These are phyloP conservation scores for Apiospora marii DNA, from an alignment of 2,329 filamentous ascomycete genomes.

Conservation along the genomic window DNA sequence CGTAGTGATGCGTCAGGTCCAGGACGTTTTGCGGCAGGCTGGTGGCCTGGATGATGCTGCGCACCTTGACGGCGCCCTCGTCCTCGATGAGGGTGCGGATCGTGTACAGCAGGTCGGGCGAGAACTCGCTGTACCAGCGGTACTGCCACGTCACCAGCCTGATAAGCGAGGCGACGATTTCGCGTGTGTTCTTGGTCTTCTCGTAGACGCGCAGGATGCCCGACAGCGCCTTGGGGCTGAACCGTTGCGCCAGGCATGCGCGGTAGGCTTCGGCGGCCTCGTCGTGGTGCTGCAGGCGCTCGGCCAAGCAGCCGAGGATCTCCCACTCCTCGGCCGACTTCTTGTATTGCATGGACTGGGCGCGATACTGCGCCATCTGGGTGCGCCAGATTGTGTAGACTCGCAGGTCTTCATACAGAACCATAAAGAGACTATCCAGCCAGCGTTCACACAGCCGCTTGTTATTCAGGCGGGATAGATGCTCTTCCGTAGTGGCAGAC, in stretches of 20 bases:
- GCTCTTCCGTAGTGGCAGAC: conserved; percentile 70
- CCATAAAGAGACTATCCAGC: conserved; percentile 99
- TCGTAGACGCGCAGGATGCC: conserved; percentile 85
- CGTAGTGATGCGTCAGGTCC: conserved; percentile 95
- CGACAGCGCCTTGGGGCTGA: conserved; percentile 90
- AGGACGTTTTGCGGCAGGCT: conserved; percentile 92
- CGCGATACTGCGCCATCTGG: conserved; percentile 93
- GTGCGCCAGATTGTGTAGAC: conserved; percentile 99
- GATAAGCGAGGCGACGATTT: conserved; percentile 86
- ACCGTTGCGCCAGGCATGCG: conserved; percentile 84
- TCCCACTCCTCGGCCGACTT: conserved; percentile 99
- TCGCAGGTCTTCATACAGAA: conserved; percentile 94
- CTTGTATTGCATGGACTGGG: conserved; percentile 93
- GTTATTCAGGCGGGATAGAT: conserved; percentile 92
- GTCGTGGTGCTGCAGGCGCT: conserved; percentile 88
- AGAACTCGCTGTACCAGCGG: conserved; percentile 99
- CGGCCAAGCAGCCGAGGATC: conserved; percentile 90
- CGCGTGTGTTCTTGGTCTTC: conserved; percentile 78
- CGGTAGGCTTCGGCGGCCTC: conserved; percentile 95
- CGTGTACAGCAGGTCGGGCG: conserved; percentile 84
- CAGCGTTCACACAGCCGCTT: conserved; percentile 97
- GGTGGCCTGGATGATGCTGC: conserved; percentile 96
- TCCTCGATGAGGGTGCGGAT: conserved; percentile 95
- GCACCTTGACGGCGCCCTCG: conserved; percentile 95
- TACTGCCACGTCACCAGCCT: conserved; percentile 97